Percentiles rank a stretch among this genome's conserved stretches.
Conservation (phyloP, 2,329 filamentous ascomycete species). For the Orbilia javanica region DNA sequence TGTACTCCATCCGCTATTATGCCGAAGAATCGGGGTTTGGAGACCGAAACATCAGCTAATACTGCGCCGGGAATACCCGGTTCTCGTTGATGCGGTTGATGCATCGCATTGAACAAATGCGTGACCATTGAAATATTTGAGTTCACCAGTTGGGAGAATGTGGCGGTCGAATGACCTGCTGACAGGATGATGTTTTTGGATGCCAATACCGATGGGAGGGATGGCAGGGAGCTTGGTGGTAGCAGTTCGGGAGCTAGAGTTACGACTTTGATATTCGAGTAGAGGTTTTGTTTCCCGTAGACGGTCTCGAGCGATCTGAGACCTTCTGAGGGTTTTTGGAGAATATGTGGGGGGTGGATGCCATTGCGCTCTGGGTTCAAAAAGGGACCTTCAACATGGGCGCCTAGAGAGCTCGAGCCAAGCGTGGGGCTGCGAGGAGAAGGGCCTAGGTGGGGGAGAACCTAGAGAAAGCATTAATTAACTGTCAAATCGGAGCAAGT, state of each 20-base stretch:
- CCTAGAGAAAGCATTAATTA: slow-evolving; percentile 64
- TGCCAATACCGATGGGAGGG: slow-evolving; percentile 76
- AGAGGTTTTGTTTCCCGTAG: slow-evolving; percentile 80
- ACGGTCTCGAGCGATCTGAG: slow-evolving; percentile 76
- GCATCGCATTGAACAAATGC: slow-evolving; percentile 94
- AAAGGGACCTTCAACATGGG: slow-evolving; percentile 92
- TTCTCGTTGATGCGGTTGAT: slow-evolving; percentile 88
- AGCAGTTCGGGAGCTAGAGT: slow-evolving; percentile 87
- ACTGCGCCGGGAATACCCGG: slow-evolving; percentile 90
- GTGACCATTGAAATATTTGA: slow-evolving; percentile 89
- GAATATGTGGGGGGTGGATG: slow-evolving; percentile 81
- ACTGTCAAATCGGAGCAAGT: background rate
- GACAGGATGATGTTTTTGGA: slow-evolving; percentile 76
- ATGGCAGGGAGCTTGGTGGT: slow-evolving; percentile 72
- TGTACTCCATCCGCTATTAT: slow-evolving; percentile 93
- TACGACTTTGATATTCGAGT: slow-evolving; percentile 77
- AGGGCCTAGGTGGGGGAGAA: slow-evolving; percentile 81
- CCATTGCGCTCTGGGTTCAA: slow-evolving; percentile 85
- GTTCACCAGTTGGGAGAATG: slow-evolving; percentile 78
- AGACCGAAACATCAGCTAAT: slow-evolving; percentile 73
- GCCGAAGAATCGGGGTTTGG: slow-evolving; percentile 80
- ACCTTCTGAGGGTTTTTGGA: slow-evolving; percentile 73
- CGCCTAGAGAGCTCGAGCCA: slow-evolving; percentile 87
- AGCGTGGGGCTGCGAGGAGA: slow-evolving; percentile 73
- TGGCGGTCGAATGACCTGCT: slow-evolving; percentile 88